phyloP scores from a whole-genome alignment of 768 basidiomycete species.

The Suillus placidus region DNA sequence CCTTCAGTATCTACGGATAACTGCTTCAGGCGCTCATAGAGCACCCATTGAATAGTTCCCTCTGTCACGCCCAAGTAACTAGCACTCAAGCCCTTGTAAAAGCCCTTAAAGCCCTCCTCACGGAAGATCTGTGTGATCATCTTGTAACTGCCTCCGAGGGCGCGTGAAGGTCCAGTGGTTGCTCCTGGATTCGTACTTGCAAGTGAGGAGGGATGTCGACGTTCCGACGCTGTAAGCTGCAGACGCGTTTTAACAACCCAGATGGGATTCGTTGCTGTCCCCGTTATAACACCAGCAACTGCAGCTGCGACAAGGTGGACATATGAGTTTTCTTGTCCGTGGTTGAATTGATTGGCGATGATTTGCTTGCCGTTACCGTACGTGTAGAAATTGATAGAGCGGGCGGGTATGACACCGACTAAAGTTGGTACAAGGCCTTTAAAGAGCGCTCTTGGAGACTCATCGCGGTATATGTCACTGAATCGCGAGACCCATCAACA shows the following conservation, averaged over 20 bases:
- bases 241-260: constrained; percentile 99
- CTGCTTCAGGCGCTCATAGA: constrained; percentile 91
- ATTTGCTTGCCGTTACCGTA: constrained; percentile 96
- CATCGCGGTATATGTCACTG: constrained; percentile 86
- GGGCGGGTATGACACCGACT: constrained; percentile 92
- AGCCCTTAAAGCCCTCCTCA: constrained; percentile 82
- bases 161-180: constrained; percentile 22
- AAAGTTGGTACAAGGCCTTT: constrained; percentile 94
- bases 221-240: constrained; percentile 62
- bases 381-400: constrained; percentile 97
- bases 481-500: not conserved
- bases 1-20: constrained; percentile 58
- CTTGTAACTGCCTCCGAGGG: constrained; percentile 55
- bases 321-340: constrained; percentile 74
- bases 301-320: constrained; percentile 89
- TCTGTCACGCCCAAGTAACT: constrained; percentile 96
- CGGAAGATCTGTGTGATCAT: constrained; percentile 75
- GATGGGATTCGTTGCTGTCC: constrained; percentile 94
- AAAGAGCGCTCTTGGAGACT: constrained; percentile 89
- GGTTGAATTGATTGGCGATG: constrained; percentile 80
- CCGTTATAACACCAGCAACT: constrained; percentile 81
- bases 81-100: constrained; percentile 95
- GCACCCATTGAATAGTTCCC: constrained; percentile 94
- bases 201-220: constrained; percentile 17
- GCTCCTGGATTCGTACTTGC: constrained; percentile 7